phyloP scores from a whole-genome alignment of 202 grass and related monocot genomes.

The Cymbopogon flexuosus region DNA sequence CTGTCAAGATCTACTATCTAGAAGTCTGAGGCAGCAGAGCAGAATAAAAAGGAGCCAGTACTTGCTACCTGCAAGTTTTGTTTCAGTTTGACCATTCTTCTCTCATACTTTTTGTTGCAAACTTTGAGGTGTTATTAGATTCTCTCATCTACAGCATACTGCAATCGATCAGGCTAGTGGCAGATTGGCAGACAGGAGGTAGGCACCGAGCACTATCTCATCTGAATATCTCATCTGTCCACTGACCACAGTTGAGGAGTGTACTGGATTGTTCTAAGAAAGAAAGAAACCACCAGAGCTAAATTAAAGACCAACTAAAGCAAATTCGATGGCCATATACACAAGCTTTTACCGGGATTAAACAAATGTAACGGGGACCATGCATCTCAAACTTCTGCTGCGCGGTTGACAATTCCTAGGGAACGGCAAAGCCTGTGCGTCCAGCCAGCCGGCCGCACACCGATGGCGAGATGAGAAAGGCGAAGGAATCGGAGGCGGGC shows the following conservation, averaged over 20 bases:
- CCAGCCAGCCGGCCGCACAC: background rate
- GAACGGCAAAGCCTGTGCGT: background rate
- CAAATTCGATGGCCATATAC: background rate
- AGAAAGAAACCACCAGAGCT: background rate
- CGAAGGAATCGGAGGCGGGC: background rate
- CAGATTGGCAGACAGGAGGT: background rate
- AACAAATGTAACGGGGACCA: background rate
- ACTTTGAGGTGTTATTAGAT: no score
- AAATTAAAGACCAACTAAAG: background rate
- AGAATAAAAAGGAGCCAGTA: background rate
- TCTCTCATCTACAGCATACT: no score
- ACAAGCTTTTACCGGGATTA: background rate
- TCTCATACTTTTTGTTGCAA: no score
- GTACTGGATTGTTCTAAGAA: slow-evolving; percentile 4
- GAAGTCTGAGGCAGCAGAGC: background rate
- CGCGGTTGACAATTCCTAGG: background rate
- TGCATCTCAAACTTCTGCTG: background rate
- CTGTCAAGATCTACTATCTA: background rate
- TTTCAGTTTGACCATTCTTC: background rate
- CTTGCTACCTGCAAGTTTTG: background rate
- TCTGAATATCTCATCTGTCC: background rate
- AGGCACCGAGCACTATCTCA: slow-evolving; percentile 14
- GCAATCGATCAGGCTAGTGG: background rate
- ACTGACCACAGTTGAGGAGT: background rate
- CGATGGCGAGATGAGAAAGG: background rate